Percentiles rank a stretch among this genome's conserved stretches.
phyloP scores from a whole-genome alignment of 2,329 filamentous ascomycete species.

The Paecilomyces niveus region DNA sequence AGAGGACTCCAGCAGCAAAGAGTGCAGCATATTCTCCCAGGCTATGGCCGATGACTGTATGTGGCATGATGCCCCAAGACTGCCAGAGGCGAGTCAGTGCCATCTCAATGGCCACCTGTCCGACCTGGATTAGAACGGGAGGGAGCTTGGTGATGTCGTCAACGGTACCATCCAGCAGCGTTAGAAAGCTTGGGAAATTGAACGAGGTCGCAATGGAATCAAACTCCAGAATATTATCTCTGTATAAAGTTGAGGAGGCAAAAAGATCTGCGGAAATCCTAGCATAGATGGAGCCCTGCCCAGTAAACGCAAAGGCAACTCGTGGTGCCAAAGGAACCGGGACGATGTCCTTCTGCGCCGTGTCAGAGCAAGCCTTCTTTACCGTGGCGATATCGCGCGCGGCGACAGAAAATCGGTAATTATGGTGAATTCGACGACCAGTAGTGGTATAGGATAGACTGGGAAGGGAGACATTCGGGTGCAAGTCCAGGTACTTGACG shows the following conservation, averaged over 20 bases:
- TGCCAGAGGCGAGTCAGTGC: slow-evolving; percentile 29
- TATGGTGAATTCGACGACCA: slow-evolving; percentile 37
- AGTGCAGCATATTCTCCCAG: slow-evolving; percentile 36
- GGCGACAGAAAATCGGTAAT: slow-evolving; percentile 65
- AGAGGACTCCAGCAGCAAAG: slow-evolving; percentile 27
- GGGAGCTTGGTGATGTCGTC: slow-evolving; percentile 12
- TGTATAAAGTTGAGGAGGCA: slow-evolving; percentile 16
- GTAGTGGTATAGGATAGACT: slow-evolving; percentile 1
- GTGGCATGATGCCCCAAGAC: slow-evolving; percentile 21
- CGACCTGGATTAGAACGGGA: slow-evolving; percentile 31
- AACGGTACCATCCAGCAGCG: slow-evolving; percentile 17
- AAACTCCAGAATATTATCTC: slow-evolving; percentile 21
- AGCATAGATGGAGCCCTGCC: slow-evolving; percentile 25
- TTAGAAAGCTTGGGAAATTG: slow-evolving; percentile 22
- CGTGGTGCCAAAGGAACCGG: slow-evolving; percentile 33
- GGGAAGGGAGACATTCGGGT: background rate
- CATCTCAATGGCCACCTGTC: slow-evolving; percentile 34
- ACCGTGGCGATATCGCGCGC: slow-evolving; percentile 56
- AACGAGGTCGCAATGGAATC: slow-evolving; percentile 21
- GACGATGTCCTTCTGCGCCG: background rate
- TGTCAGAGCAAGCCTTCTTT: background rate
- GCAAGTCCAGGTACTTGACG: background rate
- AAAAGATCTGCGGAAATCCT: slow-evolving; percentile 36
- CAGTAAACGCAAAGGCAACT: slow-evolving; percentile 33
- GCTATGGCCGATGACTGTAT: slow-evolving; percentile 23